A percentile compares a stretch with the other conserved stretches of the same genome.
Conservation (phyloP, 202 grass and related monocot genomes). For the Panicum hallii region DNA sequence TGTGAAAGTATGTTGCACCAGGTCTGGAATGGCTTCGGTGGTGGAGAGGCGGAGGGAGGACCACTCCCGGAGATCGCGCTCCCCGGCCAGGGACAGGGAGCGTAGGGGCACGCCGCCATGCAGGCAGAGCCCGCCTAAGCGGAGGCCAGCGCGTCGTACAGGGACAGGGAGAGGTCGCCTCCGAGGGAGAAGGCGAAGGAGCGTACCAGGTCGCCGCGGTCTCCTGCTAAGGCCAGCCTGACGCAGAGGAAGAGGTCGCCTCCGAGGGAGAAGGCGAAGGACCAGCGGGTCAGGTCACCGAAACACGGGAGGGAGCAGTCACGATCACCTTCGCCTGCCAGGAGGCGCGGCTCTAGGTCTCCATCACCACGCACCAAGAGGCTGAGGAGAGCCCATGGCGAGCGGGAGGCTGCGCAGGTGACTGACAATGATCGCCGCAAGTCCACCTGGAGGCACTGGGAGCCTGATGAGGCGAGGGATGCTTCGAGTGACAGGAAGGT, state of each 20-base stretch:
- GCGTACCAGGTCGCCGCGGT: conserved; percentile 40
- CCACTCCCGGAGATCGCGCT: conserved; percentile 46
- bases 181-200: conserved; percentile 52
- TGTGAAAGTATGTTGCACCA: conserved; percentile 30
- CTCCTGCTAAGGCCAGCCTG: no score
- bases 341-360: conserved; percentile 20
- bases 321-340: conserved; percentile 22
- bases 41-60: conserved; percentile 48
- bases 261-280: conserved; percentile 47
- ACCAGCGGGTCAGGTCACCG: conserved; percentile 48
- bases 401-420: conserved; percentile 37
- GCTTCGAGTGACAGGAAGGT: conserved; percentile 28
- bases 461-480: conserved; percentile 16
- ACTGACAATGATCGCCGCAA: conserved; percentile 37
- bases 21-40: conserved; percentile 61
- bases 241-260: conserved; percentile 34
- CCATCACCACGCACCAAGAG: conserved; percentile 54
- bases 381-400: conserved; percentile 46
- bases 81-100: conserved; percentile 43
- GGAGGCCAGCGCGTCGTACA: conserved; percentile 18
- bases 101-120: conserved; percentile 35
- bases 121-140: conserved; percentile 46
- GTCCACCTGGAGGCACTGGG: conserved; percentile 37
- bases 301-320: conserved; percentile 22
- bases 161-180: conserved; percentile 35